A percentile compares a stretch with the other conserved stretches of the same genome.
Evolutionary conservation across 805 yeast genomes (phyloP).

Genomic region (Wickerhamiella kazuoi): DNA sequence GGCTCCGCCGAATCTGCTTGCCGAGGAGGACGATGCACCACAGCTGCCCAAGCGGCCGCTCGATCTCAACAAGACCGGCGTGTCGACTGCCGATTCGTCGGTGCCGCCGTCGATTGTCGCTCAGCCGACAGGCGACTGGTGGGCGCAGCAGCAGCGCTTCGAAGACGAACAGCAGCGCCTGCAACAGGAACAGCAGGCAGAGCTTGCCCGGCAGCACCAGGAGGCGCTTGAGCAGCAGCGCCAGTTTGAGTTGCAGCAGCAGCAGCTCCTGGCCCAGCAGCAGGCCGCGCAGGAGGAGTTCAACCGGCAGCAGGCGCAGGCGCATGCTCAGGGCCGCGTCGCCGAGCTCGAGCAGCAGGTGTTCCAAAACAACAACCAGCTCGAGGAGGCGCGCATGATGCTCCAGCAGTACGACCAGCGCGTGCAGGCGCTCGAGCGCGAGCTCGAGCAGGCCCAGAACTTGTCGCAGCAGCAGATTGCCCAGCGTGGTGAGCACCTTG

Average conservation of each 20-base stretch:
- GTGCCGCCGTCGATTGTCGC: constrained; percentile 15
- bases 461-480: constrained; percentile 56
- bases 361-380: constrained; percentile 55
- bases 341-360: constrained; percentile 72
- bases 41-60: constrained; percentile 26
- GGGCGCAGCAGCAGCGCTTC: constrained; percentile 31
- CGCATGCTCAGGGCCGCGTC: constrained; percentile 60
- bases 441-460: constrained; percentile 27
- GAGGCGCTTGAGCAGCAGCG: constrained; percentile 51
- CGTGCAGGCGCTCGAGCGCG: constrained; percentile 65
- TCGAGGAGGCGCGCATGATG: constrained; percentile 68
- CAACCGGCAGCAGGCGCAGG: constrained; percentile 46
- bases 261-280: constrained; percentile 49
- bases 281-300: constrained; percentile 53
- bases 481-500: constrained; percentile 58
- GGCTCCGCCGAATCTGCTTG: constrained; percentile 41
- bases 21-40: constrained; percentile 30
- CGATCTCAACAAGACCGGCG: constrained; percentile 12
- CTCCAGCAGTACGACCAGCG: constrained; percentile 75
- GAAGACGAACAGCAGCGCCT: constrained; percentile 44
- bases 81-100: constrained; percentile 6
- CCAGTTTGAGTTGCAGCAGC: constrained; percentile 59
- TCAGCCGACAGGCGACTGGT: constrained; percentile 27
- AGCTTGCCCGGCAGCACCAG: constrained; percentile 48
- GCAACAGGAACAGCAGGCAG: constrained; percentile 46